Percentiles rank a stretch among this genome's conserved stretches.
Conservation (phyloP, 75 land plant genomes). For the Cunninghamia lanceolata region DNA sequence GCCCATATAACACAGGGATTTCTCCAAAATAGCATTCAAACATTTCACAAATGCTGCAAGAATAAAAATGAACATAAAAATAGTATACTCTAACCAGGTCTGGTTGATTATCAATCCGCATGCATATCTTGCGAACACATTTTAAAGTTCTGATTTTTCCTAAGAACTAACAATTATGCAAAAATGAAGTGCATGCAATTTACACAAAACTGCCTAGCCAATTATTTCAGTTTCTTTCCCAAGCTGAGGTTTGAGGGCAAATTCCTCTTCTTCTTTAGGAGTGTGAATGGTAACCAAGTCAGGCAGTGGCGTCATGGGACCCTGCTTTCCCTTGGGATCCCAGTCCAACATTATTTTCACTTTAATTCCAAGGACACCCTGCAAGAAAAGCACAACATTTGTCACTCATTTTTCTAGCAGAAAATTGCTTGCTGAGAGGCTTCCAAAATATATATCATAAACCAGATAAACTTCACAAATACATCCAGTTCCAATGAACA, state of each 20-base stretch:
- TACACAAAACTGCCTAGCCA: constrained; percentile 8
- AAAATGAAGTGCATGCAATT: background rate
- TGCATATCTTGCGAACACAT: background rate
- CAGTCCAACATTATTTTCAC: constrained; percentile 60
- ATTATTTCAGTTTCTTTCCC: constrained; percentile 24
- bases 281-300: constrained; percentile 61
- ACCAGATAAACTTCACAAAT: background rate
- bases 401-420: background rate
- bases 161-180: background rate
- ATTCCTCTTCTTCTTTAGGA: constrained; percentile 66
- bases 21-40: background rate
- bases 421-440: background rate
- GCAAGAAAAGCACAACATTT: constrained; percentile 6
- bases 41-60: background rate
- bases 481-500: background rate
- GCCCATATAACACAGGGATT: background rate
- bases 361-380: constrained; percentile 68
- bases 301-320: constrained; percentile 61
- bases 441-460: background rate
- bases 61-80: background rate
- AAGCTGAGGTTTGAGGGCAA: constrained; percentile 20
- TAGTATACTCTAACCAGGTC: background rate
- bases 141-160: background rate
- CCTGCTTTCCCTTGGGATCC: constrained; percentile 64
- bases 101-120: background rate